These are phyloP conservation scores for Lathyrus aphaca DNA, from an alignment of 306 rosid genomes.

Conservation along the genomic window DNA sequence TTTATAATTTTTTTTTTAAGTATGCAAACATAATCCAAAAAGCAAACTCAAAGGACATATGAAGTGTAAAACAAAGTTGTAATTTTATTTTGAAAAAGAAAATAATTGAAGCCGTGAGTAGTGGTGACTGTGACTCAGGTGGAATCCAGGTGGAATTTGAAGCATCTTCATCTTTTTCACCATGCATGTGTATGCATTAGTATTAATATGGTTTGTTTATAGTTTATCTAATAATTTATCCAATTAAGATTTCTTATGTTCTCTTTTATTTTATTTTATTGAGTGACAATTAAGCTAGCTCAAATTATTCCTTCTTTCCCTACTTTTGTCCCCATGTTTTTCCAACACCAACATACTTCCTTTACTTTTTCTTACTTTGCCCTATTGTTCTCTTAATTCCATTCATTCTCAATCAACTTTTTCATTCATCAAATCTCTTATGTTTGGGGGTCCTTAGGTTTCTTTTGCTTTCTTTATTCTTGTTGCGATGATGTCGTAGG, in stretches of 20 bases:
- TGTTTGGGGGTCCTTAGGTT: constrained; percentile 27
- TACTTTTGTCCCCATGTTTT: constrained; percentile 40
- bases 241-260: not conserved
- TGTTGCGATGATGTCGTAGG: constrained; percentile 32
- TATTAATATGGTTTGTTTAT: not conserved
- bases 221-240: constrained; percentile 8
- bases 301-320: constrained; percentile 40
- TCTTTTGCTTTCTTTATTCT: constrained; percentile 41
- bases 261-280: not conserved
- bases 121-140: not conserved
- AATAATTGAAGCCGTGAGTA: constrained; percentile 6
- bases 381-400: not conserved
- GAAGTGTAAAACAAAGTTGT: too few relatives aligned
- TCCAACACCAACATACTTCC: constrained; percentile 27
- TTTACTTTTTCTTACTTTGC: constrained; percentile 33
- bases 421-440: constrained; percentile 20
- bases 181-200: constrained; percentile 22
- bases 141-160: constrained; percentile 8
- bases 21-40: too few relatives aligned
- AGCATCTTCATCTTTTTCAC: not conserved
- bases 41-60: too few relatives aligned
- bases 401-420: constrained; percentile 33
- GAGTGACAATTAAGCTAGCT: constrained; percentile 42
- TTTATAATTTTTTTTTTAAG: too few relatives aligned
- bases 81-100: too few relatives aligned